Evolutionary conservation across 345 rosid genomes (phyloP).

Genomic region (Eucalyptus pauciflora): DNA sequence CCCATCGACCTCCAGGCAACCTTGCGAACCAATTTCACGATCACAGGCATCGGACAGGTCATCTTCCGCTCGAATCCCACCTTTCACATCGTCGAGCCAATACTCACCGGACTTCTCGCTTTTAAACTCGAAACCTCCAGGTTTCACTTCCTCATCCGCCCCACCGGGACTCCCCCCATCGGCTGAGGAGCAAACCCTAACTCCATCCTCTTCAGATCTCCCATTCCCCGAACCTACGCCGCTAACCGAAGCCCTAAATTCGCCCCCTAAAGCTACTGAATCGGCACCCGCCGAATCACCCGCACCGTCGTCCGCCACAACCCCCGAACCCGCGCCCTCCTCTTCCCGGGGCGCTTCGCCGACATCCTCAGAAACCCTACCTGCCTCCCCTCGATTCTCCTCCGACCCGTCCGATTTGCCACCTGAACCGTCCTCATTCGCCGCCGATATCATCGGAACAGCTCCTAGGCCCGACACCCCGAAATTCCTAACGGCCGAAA

Average conservation of each 20-base stretch:
- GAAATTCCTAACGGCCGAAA: background rate
- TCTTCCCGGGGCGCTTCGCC: background rate
- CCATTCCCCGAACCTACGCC: background rate
- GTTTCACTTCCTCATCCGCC: background rate
- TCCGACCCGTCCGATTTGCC: background rate
- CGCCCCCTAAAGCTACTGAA: background rate
- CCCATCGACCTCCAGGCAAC: background rate
- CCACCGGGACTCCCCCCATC: background rate
- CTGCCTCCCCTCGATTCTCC: background rate
- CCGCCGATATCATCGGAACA: background rate
- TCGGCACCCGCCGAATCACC: background rate
- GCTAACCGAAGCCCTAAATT: background rate
- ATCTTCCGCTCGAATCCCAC: background rate
- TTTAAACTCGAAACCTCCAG: background rate
- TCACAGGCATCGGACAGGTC: background rate
- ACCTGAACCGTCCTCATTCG: background rate
- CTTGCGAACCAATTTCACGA: background rate
- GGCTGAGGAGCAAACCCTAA: background rate
- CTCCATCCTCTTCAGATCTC: background rate
- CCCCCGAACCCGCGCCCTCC: background rate
- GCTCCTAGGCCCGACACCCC: background rate
- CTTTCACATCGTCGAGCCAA: background rate
- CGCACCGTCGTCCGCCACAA: background rate
- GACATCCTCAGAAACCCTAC: background rate
- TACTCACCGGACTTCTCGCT: background rate